Base-by-base conservation (phyloP, 2,329 filamentous ascomycete genomes). In the Leptoxyphium fumago region DNA sequence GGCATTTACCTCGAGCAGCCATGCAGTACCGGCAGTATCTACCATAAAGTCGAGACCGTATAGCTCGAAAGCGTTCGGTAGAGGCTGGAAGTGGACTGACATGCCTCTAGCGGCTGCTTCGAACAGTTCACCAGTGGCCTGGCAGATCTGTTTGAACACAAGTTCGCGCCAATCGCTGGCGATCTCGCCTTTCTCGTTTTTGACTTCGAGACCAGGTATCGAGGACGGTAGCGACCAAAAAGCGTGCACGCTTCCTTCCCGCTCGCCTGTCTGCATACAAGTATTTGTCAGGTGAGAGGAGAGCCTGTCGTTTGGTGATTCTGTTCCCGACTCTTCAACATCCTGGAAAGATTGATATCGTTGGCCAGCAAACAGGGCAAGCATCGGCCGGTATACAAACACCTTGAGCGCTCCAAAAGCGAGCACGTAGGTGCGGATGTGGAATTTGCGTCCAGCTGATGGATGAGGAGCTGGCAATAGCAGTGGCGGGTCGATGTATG, bases 1-100 rank as follows among this genome's bases (percentile, higher is more conserved):
- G 0, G 89, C 85, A 67, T 98, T 98, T 29, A 94, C 76, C 67
- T 98, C 91, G 45, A 98, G 67, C 56, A 98, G 61, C 78, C 80
- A 95, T 2, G 78, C 75, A 2, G 57, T 70, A 0, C 77, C 80
- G 8, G 61, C 55, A 0, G 60, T 71, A 55, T 87, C 84, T 9
- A 95, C 79, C 55, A 98, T 62, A 59, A 91, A 98, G 61, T 98
- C 91, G 38, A 96, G 63, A 0, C 91, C 91, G 60, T 84, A 98
- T 7, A 93, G 69, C 67, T 98, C 91, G 59, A 96, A 96, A 0
- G 82, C 84, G 60, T 93, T 89, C 1, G 80, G 78, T 41, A 94
- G 61, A 13, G 88, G 78, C 64, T 95, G 87, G 67, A 96, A 98
- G 70, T 98, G 87, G 9, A 94, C 73, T 58, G 78, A 77, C 82